Base-by-base conservation (phyloP, 2,329 filamentous ascomycete species). In the Elsinoe fawcettii region DNA sequence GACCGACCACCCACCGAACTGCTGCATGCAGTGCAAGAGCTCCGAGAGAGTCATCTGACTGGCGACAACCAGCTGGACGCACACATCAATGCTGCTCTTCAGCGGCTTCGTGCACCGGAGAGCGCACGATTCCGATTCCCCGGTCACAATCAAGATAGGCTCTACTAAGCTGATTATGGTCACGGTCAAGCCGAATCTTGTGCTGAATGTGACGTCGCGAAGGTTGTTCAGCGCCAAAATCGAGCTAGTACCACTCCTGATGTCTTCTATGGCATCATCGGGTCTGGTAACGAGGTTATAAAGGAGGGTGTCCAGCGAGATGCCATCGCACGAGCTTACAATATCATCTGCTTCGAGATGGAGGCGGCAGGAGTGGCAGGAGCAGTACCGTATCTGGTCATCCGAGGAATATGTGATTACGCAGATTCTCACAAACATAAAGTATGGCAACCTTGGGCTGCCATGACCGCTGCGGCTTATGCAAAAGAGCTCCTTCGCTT, bases 381-480 rank as follows among this genome's bases (percentile, higher is more conserved):
- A 12, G 23, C 14, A 5, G 14, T 43, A n/a, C 41, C 41, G 8
- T 49, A 34, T 20, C 39, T 58, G 14, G 58, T 60, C 5, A 58
- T 60, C 12, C 22, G 58, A 49, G 56, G 59, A 14, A 59, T 60
- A 22, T 60, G 59, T 34, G 59, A 60, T 36, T 60, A 60, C 18
- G 23, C 37, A 7, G 58, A 60, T 34, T 53, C 55, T 16, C 56
- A 60, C 43, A 60, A 58, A 36, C 18, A 55, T 14, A 58, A 60
- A 27, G 12, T 34, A 18, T 55, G 53, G 53, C 53, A 55, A 44
- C 25, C 18, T 14, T 55, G 30, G 5, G 53, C 53, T 11, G 59
- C 59, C n/a, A 14, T 44, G 12, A 55, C 46, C 18, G 59, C 59
- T 20, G 59, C 59, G 23, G 59, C 59, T 5, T 60, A n/a, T 51